Evolutionary conservation across 1,284 basidiomycete species (phyloP).

Genomic region (Paramarasmius palmivorus): DNA sequence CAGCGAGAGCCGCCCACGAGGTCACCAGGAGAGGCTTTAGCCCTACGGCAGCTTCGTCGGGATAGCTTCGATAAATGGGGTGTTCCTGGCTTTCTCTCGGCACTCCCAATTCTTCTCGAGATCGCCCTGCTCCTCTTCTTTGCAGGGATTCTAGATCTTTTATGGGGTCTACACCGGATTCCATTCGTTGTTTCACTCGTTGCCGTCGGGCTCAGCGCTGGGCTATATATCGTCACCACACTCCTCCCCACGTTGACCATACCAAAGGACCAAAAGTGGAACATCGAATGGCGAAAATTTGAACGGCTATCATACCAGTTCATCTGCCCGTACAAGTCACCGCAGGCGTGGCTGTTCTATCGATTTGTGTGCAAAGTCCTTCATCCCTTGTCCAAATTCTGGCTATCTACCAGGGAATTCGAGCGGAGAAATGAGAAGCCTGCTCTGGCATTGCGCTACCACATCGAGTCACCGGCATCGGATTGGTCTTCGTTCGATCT

Average conservation of each 20-base stretch:
- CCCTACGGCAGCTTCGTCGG: constrained; percentile 7
- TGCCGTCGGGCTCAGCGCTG: neutral
- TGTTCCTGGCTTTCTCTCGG: neutral
- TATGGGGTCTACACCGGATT: neutral
- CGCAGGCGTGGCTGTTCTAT: neutral
- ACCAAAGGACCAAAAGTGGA: neutral
- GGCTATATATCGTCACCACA: constrained; percentile 1
- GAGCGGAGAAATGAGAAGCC: no score
- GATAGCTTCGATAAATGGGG: constrained; percentile 1
- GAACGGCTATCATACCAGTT: neutral
- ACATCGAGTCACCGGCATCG: no score
- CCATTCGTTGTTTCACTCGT: neutral
- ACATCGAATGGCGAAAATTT: neutral
- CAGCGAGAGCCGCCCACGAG: neutral
- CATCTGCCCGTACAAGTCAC: constrained; percentile 4
- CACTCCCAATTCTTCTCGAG: constrained; percentile 8
- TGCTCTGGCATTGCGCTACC: no score
- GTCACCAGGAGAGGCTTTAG: neutral
- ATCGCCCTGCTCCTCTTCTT: constrained; percentile 7
- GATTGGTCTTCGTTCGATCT: no score
- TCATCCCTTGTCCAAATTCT: neutral
- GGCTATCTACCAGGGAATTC: neutral
- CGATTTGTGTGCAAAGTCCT: neutral
- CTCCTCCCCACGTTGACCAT: neutral
- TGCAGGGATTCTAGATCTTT: constrained; percentile 3